Evolutionary conservation across 305 asterid genomes (phyloP).

Genomic region (Stenogyne calaminthoides): DNA sequence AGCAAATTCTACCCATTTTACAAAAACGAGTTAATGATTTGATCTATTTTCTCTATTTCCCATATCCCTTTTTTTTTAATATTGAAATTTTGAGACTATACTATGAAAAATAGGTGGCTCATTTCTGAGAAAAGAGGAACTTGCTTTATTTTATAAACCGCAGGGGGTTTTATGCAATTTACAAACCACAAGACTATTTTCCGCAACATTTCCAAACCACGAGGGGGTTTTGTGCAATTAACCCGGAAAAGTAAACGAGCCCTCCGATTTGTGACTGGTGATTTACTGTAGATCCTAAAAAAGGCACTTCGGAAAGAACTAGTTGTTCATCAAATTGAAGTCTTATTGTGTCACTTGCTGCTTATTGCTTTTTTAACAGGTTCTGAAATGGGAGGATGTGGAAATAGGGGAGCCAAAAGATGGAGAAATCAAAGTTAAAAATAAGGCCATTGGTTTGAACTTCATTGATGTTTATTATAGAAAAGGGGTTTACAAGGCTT

Average conservation of each 20-base stretch:
- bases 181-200: too few relatives aligned
- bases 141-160: too few relatives aligned
- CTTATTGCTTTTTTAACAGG: slow-evolving; percentile 45
- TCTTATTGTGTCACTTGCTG: slow-evolving; percentile 5
- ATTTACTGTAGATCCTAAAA: not conserved
- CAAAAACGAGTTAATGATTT: not conserved
- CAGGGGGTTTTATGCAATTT: too few relatives aligned
- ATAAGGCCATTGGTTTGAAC: slow-evolving; percentile 83
- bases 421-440: slow-evolving; percentile 84
- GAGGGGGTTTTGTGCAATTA: too few relatives aligned
- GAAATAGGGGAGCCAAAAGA: slow-evolving; percentile 91
- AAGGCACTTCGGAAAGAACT: not conserved
- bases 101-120: too few relatives aligned
- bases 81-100: too few relatives aligned
- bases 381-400: slow-evolving; percentile 92
- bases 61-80: not conserved
- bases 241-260: too few relatives aligned
- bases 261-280: not conserved
- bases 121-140: too few relatives aligned
- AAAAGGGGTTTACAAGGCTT: slow-evolving; percentile 82
- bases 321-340: slow-evolving; percentile 4
- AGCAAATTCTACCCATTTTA: too few relatives aligned
- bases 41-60: too few relatives aligned
- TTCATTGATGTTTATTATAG: slow-evolving; percentile 86
- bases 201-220: too few relatives aligned